Percentiles rank a stretch among this genome's conserved stretches.
phyloP scores from a whole-genome alignment of 116 monocot genomes.

The Phalaenopsis hybrid region DNA sequence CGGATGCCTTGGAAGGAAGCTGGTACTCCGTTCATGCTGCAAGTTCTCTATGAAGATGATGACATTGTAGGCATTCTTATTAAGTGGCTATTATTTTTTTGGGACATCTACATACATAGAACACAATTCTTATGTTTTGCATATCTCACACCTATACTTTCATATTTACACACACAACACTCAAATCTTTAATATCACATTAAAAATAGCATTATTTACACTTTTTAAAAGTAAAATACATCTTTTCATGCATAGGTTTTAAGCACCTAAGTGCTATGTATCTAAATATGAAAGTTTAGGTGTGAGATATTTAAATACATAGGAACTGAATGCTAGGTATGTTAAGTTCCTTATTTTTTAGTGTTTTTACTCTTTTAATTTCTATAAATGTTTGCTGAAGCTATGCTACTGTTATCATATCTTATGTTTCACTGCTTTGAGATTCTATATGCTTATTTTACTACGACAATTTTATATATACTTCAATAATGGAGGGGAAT shows the following conservation, averaged over 20 bases:
- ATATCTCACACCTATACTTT: too few species aligned
- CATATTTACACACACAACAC: too few species aligned
- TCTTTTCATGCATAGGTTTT: too few species aligned
- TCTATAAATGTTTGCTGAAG: not conserved
- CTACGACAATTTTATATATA: not conserved
- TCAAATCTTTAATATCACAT: too few species aligned
- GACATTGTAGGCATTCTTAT: constrained; percentile 40
- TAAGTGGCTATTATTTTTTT: not conserved
- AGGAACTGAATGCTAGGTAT: too few species aligned
- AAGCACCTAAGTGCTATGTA: too few species aligned
- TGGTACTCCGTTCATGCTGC: constrained; percentile 42
- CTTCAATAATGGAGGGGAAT: not conserved
- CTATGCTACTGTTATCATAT: not conserved
- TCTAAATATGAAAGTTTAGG: too few species aligned
- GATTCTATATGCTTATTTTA: not conserved
- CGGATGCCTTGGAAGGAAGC: constrained; percentile 85
- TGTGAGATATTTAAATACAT: too few species aligned
- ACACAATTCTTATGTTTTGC: too few species aligned
- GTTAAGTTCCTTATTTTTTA: not conserved
- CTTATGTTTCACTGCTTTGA: not conserved
- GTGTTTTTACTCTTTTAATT: not conserved
- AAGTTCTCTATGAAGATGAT: constrained; percentile 92
- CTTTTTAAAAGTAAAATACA: too few species aligned
- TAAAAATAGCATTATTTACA: too few species aligned
- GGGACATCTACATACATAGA: too few species aligned